Conservation (phyloP, 257 asterid species). For the Salvia splendens region DNA sequence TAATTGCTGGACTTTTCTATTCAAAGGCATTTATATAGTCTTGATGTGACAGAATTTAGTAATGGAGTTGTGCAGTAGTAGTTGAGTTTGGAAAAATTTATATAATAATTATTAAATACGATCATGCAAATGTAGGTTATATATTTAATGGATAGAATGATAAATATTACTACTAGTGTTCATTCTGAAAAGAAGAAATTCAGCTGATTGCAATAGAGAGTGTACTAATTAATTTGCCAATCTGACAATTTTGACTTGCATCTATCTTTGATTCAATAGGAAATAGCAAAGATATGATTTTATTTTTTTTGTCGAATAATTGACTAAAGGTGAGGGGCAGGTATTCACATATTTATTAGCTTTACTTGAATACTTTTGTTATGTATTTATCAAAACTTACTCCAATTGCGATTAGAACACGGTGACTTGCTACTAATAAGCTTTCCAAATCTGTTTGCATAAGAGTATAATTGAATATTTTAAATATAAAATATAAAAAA, state of each 20-base stretch:
- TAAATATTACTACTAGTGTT: not conserved
- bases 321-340: no score
- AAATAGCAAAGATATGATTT: no score
- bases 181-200: not conserved
- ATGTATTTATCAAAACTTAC: no score
- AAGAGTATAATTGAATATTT: no score
- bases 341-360: no score
- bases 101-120: not conserved
- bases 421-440: no score
- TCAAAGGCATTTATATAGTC: conserved; percentile 18
- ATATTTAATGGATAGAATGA: not conserved
- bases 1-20: conserved; percentile 21
- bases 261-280: no score
- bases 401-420: no score
- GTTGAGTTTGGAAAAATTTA: conserved; percentile 4
- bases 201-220: not conserved
- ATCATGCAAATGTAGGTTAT: conserved; percentile 7
- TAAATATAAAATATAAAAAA: no score
- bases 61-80: not conserved
- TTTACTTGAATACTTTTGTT: no score
- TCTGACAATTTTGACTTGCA: not conserved
- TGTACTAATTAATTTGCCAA: not conserved
- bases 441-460: no score
- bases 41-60: conserved; percentile 29
- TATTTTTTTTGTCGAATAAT: no score